Conservation (phyloP, 768 basidiomycete genomes). For the Mycena filopes region DNA sequence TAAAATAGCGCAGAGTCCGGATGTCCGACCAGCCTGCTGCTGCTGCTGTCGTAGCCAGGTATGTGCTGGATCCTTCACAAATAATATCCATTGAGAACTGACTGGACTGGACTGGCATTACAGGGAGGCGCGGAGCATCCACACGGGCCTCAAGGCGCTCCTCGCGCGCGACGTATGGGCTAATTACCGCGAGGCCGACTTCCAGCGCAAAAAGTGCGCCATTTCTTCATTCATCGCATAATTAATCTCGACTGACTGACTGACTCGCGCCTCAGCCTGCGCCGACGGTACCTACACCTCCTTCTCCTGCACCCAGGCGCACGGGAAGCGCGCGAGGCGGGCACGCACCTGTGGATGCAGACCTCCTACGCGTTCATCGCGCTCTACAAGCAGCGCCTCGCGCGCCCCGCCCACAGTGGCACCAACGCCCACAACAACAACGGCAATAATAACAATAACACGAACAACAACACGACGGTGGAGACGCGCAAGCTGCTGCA, state of each 20-base stretch:
- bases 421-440: constrained; percentile 43
- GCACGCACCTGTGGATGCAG: constrained; percentile 92
- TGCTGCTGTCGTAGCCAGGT: constrained; percentile 56
- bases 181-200: constrained; percentile 76
- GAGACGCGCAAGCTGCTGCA: constrained; percentile 89
- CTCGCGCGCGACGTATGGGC: constrained; percentile 84
- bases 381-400: constrained; percentile 81
- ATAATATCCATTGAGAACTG: not conserved
- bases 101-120: not conserved
- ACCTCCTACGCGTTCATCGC: constrained; percentile 89
- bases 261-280: constrained; percentile 58
- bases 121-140: constrained; percentile 84
- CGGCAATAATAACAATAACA: constrained; percentile 48
- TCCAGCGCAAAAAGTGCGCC: constrained; percentile 85
- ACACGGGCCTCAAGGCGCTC: constrained; percentile 78
- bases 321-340: constrained; percentile 80
- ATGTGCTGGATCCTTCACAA: constrained; percentile 32
- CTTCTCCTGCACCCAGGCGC: constrained; percentile 76
- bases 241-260: constrained; percentile 20
- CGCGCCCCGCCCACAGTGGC: constrained; percentile 50
- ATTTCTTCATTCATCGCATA: not conserved
- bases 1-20: too few relatives aligned
- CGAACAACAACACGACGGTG: constrained; percentile 62
- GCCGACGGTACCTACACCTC: constrained; percentile 74
- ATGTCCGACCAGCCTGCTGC: constrained; percentile 56